Evolutionary conservation across 176 grass and related monocot genomes (phyloP), one percentile per base, ranked within the genome.

Genomic region (Phyllostachys edulis): DNA sequence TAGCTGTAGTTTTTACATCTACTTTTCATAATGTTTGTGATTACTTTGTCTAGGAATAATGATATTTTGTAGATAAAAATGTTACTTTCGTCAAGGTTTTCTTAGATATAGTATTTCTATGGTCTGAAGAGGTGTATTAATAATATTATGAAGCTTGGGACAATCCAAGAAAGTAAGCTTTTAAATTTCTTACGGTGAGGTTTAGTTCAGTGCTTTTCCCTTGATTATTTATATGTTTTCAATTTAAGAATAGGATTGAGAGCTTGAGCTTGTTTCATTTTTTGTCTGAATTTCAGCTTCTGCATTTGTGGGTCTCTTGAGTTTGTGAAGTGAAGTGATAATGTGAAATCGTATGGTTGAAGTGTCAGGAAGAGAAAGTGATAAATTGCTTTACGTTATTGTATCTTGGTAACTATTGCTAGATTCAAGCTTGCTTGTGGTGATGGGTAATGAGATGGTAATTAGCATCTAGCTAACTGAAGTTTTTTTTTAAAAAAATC

Each of bases 381-480:
- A 37, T 15, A 23, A 1, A 70, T 70, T 61, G 12, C 8, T 69
- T 62, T 51, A 49, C 24, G 7, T 23, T 36, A 13, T 67, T 65
- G 12, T 17, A 23, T 40, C 32, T 84, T 9, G 38, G 1, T 44
- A 26, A n/a, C 21, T 46, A 46, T 6, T 46, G 20, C 14, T 46
- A n/a, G 4, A 71, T 71, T 46, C 40, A 45, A 26, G 68, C 39
- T 71, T 46, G 1, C 20, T 12, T 26, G 21, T 41, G 14, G 3
- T 52, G 14, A 29, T 64, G 21, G 2, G 8, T 63, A 26, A 24
- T 54, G 32, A 73, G 12, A 59, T 39, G 7, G n/a, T n/a, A n/a
- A n/a, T n/a, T n/a, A n/a, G n/a, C n/a, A n/a, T 77, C 66, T 16
- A 34, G 40, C 83, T 86, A 41, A 82, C 56, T 23, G n/a, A 39